Percentiles rank a stretch among this genome's conserved stretches.
Evolutionary conservation across 176 grass and related monocot genomes (phyloP).

Genomic region (Urochloa ruziziensis): DNA sequence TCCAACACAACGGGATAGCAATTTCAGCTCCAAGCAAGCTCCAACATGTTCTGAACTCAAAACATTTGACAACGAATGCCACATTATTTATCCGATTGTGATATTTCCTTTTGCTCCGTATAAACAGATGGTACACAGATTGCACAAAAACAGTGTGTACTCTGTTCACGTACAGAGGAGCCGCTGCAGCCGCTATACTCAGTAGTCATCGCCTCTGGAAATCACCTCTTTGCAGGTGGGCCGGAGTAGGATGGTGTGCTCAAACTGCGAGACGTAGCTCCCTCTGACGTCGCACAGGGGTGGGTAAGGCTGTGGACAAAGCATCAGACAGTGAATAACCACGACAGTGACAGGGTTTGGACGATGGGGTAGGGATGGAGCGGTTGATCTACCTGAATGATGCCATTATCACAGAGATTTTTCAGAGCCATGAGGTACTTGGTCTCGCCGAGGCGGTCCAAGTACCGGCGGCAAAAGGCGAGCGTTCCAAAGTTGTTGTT

Average conservation of each 20-base stretch:
- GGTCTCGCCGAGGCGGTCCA: conserved; percentile 89
- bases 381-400: conserved; percentile 59
- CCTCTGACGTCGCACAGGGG: conserved; percentile 85
- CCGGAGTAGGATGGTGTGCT: conserved; percentile 93
- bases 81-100: background rate
- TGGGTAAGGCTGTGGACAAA: conserved; percentile 64
- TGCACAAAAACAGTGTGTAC: background rate
- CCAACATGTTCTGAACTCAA: background rate
- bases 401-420: conserved; percentile 84
- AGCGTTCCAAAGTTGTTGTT: conserved; percentile 94
- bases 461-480: conserved; percentile 87
- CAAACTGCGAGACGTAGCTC: conserved; percentile 95
- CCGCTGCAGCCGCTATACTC: conserved; percentile 15
- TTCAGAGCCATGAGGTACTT: conserved; percentile 99
- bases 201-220: conserved; percentile 88
- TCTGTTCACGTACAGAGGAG: background rate
- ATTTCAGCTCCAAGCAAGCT: background rate
- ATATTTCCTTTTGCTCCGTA: background rate
- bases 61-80: background rate
- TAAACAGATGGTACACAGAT: background rate
- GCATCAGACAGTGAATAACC: background rate
- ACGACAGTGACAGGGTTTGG: background rate
- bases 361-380: background rate
- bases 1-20: background rate
- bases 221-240: conserved; percentile 98